Evolutionary conservation across 495 filamentous ascomycete genomes (phyloP).

Genomic region (Glutinoglossum americanum): DNA sequence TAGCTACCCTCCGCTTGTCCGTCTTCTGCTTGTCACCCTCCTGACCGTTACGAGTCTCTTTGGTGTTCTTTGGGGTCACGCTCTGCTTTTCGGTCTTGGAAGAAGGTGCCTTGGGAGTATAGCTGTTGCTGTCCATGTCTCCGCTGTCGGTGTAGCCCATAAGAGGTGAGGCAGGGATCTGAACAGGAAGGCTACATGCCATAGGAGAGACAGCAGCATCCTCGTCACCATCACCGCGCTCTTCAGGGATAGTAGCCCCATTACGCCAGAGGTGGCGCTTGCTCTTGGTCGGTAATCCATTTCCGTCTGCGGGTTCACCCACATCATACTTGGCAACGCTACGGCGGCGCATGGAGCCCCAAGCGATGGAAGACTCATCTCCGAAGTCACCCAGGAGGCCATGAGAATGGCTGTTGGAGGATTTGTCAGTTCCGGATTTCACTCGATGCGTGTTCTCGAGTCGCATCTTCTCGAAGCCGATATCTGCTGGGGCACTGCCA

Average conservation of each 20-base stretch:
- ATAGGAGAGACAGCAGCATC: not conserved
- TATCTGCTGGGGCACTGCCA: not conserved
- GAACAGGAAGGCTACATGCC: not conserved
- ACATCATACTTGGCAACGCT: not conserved
- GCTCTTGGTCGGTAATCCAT: not conserved
- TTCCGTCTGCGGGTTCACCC: not conserved
- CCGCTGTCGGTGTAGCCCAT: not conserved
- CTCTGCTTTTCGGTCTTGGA: not conserved
- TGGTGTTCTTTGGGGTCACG: not conserved
- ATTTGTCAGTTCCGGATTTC: not conserved
- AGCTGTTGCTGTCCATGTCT: not conserved
- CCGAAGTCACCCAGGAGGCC: not conserved
- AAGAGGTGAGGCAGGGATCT: not conserved
- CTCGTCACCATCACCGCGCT: not conserved
- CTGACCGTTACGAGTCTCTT: not conserved
- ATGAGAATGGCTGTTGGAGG: not conserved
- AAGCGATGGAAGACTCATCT: not conserved
- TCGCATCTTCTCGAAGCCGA: not conserved
- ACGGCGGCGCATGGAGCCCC: not conserved
- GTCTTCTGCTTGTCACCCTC: not conserved
- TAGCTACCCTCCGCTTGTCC: no score
- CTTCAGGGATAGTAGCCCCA: not conserved
- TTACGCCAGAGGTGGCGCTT: not conserved
- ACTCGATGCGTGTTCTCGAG: not conserved
- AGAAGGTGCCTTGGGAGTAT: not conserved